phyloP scores from a whole-genome alignment of 2,329 filamentous ascomycete genomes.

The Xylariaceae sp. region DNA sequence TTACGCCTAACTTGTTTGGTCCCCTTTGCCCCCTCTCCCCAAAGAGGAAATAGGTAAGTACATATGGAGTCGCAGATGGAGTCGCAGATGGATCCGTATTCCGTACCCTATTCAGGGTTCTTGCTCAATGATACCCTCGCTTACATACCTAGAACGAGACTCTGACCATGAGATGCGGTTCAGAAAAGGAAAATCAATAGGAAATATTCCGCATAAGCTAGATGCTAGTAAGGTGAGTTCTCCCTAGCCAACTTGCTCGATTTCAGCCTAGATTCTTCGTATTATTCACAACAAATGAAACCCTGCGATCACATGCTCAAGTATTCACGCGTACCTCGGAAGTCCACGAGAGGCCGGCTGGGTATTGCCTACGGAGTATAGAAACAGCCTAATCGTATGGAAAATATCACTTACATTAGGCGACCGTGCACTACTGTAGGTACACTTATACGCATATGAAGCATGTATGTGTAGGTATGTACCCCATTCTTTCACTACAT shows the following conservation, averaged over 20 bases:
- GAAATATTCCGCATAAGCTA: neutral
- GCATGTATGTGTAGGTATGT: too few relatives aligned
- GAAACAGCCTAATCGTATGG: neutral
- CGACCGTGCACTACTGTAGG: too few relatives aligned
- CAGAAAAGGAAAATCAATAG: neutral
- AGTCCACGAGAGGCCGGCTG: constrained; percentile 2
- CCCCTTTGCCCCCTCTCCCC: neutral
- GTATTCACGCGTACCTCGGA: neutral
- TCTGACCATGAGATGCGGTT: neutral
- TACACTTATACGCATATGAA: too few relatives aligned
- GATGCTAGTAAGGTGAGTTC: neutral
- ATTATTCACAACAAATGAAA: neutral
- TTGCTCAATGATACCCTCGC: neutral
- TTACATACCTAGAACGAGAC: neutral
- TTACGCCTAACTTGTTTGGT: neutral
- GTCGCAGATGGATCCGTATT: too few relatives aligned
- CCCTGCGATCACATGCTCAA: constrained; percentile 6
- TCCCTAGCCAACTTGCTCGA: neutral
- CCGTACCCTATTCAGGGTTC: neutral
- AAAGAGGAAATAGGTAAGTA: neutral
- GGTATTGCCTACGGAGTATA: neutral
- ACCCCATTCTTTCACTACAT: too few relatives aligned
- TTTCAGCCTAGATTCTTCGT: neutral
- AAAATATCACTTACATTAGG: constrained; percentile 9
- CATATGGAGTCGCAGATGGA: neutral